These are phyloP conservation scores for Peronospora destructor DNA, from an alignment of 352 stramenopile species.

Conservation along the genomic window DNA sequence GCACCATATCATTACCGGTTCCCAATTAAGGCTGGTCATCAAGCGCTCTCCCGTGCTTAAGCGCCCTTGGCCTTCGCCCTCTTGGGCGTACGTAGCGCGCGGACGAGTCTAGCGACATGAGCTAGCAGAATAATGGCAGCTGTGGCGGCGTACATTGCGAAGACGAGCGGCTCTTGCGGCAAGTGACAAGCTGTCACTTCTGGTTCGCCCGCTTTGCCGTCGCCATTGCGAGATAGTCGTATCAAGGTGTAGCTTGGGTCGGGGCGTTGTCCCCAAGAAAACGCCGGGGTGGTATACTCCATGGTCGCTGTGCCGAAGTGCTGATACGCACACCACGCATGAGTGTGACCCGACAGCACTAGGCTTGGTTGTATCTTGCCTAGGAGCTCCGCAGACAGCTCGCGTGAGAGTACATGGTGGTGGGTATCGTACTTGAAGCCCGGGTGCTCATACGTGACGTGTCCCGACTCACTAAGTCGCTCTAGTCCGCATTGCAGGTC, in stretches of 20 bases:
- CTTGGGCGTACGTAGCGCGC: conserved; percentile 3
- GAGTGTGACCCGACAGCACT: conserved; percentile 69
- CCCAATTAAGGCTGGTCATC: too few relatives aligned
- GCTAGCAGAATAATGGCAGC: conserved; percentile 12
- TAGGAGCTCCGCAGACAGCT: conserved; percentile 48
- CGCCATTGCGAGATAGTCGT: conserved; percentile 8
- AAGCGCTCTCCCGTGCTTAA: neutral
- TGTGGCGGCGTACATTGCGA: conserved; percentile 29
- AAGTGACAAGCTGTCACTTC: conserved; percentile 29
- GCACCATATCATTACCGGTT: too few relatives aligned
- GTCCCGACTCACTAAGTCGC: conserved; percentile 42
- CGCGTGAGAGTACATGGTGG: conserved; percentile 61
- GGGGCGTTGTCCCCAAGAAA: conserved; percentile 72
- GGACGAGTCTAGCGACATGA: conserved; percentile 10
- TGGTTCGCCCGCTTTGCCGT: neutral
- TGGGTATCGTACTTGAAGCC: conserved; percentile 53
- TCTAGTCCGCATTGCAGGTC: conserved; percentile 50
- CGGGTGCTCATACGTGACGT: conserved; percentile 76
- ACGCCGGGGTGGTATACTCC: conserved; percentile 70
- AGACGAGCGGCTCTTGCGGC: conserved; percentile 34
- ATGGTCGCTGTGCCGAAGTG: conserved; percentile 21
- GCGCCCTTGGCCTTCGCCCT: conserved; percentile 17
- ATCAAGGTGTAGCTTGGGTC: conserved; percentile 70
- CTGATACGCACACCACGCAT: conserved; percentile 55
- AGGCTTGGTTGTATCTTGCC: conserved; percentile 37